phyloP scores from a whole-genome alignment of 2,329 filamentous ascomycete genomes.

The Aspergillus fructus region DNA sequence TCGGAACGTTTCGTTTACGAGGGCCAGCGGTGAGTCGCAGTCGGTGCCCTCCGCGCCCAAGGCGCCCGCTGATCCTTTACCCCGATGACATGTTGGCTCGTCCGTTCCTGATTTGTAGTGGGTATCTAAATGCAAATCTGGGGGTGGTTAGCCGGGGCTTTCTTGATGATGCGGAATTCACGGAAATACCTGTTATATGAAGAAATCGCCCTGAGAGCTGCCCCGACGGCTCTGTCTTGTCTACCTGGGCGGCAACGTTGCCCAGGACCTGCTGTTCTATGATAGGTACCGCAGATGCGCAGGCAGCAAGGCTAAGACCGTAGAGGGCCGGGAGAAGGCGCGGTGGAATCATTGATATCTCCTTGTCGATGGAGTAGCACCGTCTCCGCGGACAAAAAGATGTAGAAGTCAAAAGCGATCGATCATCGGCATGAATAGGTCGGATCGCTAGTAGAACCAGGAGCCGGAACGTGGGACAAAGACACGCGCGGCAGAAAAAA shows the following conservation, averaged over 20 bases:
- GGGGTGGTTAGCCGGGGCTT: background rate
- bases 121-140: conserved; percentile 89
- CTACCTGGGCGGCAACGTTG: conserved; percentile 2
- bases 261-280: conserved; percentile 20
- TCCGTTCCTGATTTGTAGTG: conserved; percentile 77
- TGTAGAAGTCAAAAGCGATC: background rate
- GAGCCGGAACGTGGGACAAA: background rate
- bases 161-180: conserved; percentile 30
- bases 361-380: conserved; percentile 4
- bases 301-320: conserved; percentile 15
- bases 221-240: conserved; percentile 9
- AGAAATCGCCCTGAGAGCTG: conserved; percentile 34
- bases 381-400: conserved; percentile 5
- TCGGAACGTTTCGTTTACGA: conserved; percentile 84
- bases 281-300: conserved; percentile 19
- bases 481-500: background rate
- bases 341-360: conserved; percentile 21
- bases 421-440: background rate
- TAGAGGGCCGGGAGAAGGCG: conserved; percentile 12
- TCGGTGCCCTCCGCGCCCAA: conserved; percentile 85
- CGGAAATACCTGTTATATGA: conserved; percentile 36
- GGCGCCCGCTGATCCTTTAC: conserved; percentile 71
- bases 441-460: background rate
- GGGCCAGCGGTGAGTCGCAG: conserved; percentile 78
- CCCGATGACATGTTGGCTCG: conserved; percentile 74